These are phyloP conservation scores for Rhexocercosporidium sp. DNA, from an alignment of 2,329 filamentous ascomycete genomes.

Conservation along the genomic window DNA sequence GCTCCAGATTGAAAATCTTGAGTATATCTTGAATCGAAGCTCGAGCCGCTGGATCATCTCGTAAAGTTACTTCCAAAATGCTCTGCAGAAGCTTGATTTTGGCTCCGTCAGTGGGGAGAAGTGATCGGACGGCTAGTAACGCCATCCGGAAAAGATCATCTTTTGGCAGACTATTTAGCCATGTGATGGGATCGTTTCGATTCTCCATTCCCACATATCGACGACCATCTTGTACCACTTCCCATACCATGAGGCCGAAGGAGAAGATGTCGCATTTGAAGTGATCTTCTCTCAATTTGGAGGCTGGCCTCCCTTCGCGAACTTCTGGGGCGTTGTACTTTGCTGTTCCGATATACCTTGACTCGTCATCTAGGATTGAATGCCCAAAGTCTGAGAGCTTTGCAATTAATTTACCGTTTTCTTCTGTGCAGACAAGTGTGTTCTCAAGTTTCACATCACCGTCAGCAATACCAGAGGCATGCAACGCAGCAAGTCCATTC, in stretches of 20 bases:
- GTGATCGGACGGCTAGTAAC: background rate
- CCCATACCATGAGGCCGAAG: background rate
- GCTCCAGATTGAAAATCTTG: background rate
- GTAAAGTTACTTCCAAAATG: background rate
- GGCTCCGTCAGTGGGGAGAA: background rate
- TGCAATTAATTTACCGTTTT: background rate
- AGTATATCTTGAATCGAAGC: background rate
- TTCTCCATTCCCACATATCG: background rate
- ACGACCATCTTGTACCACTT: background rate
- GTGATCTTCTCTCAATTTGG: background rate
- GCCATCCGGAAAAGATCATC: background rate
- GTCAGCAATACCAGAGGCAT: background rate
- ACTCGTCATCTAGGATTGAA: constrained; percentile 2
- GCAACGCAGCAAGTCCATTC: background rate
- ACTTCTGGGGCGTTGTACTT: background rate
- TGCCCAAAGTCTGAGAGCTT: constrained; percentile 4
- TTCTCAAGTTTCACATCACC: constrained; percentile 3
- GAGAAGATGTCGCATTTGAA: background rate
- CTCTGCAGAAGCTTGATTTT: background rate
- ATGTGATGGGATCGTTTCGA: background rate
- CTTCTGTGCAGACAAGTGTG: background rate
- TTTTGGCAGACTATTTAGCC: background rate
- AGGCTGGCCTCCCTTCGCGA: background rate
- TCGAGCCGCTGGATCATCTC: background rate
- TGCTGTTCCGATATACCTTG: background rate